Evolutionary conservation across 768 basidiomycete species (phyloP), one percentile per base, ranked within the genome.

Genomic region (Mycena pura): DNA sequence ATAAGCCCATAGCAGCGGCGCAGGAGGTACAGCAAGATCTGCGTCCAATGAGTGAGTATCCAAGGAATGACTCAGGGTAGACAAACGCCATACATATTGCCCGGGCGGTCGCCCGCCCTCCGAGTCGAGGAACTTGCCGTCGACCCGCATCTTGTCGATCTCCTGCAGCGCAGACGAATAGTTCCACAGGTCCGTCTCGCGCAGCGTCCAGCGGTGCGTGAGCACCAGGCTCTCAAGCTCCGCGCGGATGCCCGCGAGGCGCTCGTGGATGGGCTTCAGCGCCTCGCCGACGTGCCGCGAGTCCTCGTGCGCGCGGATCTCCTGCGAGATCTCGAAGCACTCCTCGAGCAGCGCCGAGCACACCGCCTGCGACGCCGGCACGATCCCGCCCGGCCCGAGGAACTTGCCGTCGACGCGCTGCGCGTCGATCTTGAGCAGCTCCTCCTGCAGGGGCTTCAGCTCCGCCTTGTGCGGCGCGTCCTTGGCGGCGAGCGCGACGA

Each of bases 391-490:
- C 22, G 93, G 91, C 0, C 93, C 95, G 19, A 96, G 81, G 76
- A 98, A 99, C 74, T 96, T 96, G 53, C 95, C 96, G 71, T 98
- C 95, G 4, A 96, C 94, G 15, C 96, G 93, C 76, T 93, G 90
- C 90, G 91, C 90, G 80, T 99, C 97, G 67, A 99, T 96, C 77
- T 91, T 93, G 57, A 96, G 85, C 54, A 99, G 82, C 70, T 99
- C 97, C 73, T 97, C 95, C 57, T 92, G 85, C 44, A 98, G 76
- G 41, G 92, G 89, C 76, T 96, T 95, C 58, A 96, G 83, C 73
- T 97, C 96, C 8, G 87, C 79, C 73, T 94, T 95, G 64, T 89
- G 86, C 6, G 90, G 85, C 11, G 91, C 91, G 65, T 91, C 92
- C 75, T 94, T 94, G 6, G 93, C 91, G 22, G 94, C 92, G 49